phyloP scores from a whole-genome alignment of 2,329 filamentous ascomycete species.

The Alternaria gansuensis region DNA sequence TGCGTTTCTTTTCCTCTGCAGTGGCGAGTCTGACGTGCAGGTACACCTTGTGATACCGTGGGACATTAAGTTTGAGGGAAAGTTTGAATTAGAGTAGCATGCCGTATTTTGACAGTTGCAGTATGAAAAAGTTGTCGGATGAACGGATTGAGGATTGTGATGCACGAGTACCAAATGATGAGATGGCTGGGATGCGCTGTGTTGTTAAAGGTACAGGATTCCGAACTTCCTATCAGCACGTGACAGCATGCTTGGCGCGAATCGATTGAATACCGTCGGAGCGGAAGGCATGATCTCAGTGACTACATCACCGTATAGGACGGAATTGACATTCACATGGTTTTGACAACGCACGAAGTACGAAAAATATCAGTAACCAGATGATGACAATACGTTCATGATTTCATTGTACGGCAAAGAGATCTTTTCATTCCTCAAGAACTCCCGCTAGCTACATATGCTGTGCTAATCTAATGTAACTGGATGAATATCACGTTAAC shows the following conservation, averaged over 20 bases:
- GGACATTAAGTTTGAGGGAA: conserved; percentile 13
- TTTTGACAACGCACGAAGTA: neutral
- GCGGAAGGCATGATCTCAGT: neutral
- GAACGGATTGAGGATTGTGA: neutral
- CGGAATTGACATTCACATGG: neutral
- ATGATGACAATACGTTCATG: neutral
- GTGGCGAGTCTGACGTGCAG: conserved; percentile 2
- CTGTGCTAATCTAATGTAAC: conserved; percentile 13
- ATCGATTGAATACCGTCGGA: neutral
- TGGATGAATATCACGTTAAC: conserved; percentile 49
- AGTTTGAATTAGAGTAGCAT: neutral
- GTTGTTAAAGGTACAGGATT: neutral
- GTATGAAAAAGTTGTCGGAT: neutral
- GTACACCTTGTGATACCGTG: conserved; percentile 9
- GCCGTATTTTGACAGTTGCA: neutral
- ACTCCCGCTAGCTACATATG: conserved; percentile 9
- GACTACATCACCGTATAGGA: neutral
- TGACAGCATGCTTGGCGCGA: conserved; percentile 9
- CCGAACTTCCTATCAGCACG: neutral
- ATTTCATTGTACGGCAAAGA: conserved; percentile 14
- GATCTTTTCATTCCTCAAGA: conserved; percentile 14
- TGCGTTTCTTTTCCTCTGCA: neutral
- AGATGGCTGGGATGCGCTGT: neutral
- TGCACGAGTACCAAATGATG: neutral
- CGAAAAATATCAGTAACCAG: neutral